Base-by-base conservation (phyloP, 805 yeast genomes). In the Wickerhamiella domercqiae region DNA sequence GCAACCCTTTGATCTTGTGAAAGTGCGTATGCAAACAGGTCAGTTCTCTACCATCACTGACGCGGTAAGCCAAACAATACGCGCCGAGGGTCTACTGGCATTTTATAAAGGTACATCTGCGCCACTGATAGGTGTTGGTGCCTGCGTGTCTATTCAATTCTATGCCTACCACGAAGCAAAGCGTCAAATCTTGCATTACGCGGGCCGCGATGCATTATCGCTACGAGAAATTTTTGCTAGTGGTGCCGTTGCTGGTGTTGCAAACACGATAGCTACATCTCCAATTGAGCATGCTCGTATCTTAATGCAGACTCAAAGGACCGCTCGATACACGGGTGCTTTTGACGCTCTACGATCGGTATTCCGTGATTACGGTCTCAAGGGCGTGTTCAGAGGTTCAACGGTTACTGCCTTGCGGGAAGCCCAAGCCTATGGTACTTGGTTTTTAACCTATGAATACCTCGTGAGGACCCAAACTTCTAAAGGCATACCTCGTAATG, bases 341-440 rank as follows among this genome's bases (percentile, higher is more conserved):
- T 45, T 47, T 15, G 67, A 64, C 38, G 67, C 68, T 1, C 64
- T 70, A 7, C 47, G 51, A 28, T 53, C 61, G 38, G 72, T 75
- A 9, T 57, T 61, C 43, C 30, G 43, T 3, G 37, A 52, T 1
- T 48, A 63, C 18, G 81, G 82, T 13, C 13, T 52, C 22, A 14
- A 35, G 19, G 80, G 78, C 1, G 44, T 75, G 3, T 73, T 62
- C 47, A 56, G 82, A 38, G 82, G 82, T 0, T 55, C 61, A 14
- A 46, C 58, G 3, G 66, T 75, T 39, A 75, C 82, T 0, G 47
- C 70, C 1, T 32, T 69, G 9, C 59, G 82, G 41, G 82, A 75
- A 48, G 56, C 67, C n/a, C 82, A 75, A 53, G 80, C 82, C 0
- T 76, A 77, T 49, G 84, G 84, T 5, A 70, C 74, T 13, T 76